Percentiles rank a stretch among this genome's conserved stretches.
Conservation (phyloP, 2,329 filamentous ascomycete species). For the Periconia digitata region DNA sequence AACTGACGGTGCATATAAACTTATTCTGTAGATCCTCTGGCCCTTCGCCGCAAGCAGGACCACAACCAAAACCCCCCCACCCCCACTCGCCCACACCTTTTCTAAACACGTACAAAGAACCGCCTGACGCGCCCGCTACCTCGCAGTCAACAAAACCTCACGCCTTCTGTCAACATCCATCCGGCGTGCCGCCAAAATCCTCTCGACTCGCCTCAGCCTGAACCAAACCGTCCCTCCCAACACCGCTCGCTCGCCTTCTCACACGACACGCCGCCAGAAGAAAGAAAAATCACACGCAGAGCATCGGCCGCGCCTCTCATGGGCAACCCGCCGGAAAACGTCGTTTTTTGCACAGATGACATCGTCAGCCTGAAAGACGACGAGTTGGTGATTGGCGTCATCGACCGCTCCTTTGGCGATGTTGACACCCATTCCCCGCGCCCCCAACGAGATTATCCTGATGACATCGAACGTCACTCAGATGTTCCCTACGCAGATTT, state of each 20-base stretch:
- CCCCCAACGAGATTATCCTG: conserved; percentile 43
- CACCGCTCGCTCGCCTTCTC: conserved; percentile 7
- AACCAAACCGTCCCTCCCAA: background rate
- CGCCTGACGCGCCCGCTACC: too few species aligned
- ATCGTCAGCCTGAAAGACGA: conserved; percentile 45
- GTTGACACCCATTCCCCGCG: conserved; percentile 50
- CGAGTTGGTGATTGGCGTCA: conserved; percentile 45
- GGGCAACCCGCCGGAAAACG: conserved; percentile 16
- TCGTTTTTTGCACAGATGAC: conserved; percentile 45
- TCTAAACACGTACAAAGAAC: too few species aligned
- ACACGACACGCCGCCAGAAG: background rate
- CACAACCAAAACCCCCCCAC: background rate
- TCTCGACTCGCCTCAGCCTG: conserved; percentile 8
- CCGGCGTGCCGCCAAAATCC: too few species aligned
- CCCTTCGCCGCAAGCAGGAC: conserved; percentile 11
- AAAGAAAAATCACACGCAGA: too few species aligned
- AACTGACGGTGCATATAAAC: too few species aligned
- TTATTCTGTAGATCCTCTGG: conserved; percentile 10
- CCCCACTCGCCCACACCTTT: too few species aligned
- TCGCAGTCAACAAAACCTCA: too few species aligned
- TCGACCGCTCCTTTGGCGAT: conserved; percentile 47
- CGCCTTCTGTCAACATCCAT: too few species aligned
- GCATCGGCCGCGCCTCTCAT: conserved; percentile 4
- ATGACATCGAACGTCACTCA: conserved; percentile 39
- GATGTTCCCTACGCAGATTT: conserved; percentile 38